Evolutionary conservation across 768 basidiomycete species (phyloP), one percentile per base, ranked within the genome.

Genomic region (Leccinum longicurvipes): DNA sequence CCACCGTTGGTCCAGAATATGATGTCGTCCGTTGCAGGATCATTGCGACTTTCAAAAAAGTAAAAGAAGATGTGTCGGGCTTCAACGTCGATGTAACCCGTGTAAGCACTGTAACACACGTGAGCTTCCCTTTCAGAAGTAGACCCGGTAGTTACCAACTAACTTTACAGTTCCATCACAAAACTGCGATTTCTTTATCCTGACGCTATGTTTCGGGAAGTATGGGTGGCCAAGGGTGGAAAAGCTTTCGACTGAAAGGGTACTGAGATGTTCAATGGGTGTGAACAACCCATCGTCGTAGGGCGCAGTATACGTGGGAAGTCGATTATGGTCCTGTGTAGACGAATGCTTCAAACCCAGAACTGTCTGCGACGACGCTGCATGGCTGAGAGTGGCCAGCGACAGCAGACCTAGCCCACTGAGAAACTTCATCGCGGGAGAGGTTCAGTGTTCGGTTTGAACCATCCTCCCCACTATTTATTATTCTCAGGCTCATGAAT

Each of bases 21-120:
- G 8, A 85, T 79, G 60, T 84, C 67, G 76, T 83, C 82, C 61
- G 73, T 76, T 15, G 73, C 77, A 27, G 84, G 84, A 60, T 82
- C 72, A 47, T 75, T 75, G 57, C 88, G 73, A 58, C 82, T 84
- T 70, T 89, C 85, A 67, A 89, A 89, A 71, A 89, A 89, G 69
- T 87, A 87, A 73, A 89, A 88, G 69, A 85, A 85, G 39, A 86
- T 52, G 59, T 85, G 85, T 53, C 83, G 79, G 21, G 83, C 82
- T 63, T 82, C 74, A 45, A 85, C 76, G 56, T 87, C 85, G 52
- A 87, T 84, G 60, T 87, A 87, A 10, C 86, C 86, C 0, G 84
- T 85, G 64, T 83, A 87, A 1, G 78, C 71, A 19, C 82, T 85
- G 29, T 27, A 34, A 25, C 9, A 42, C 54, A 46, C 3, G 6